Percentiles rank a stretch among this genome's conserved stretches.
These are phyloP conservation scores for Colletotrichum cordylinicola DNA, from an alignment of 2,329 filamentous ascomycete genomes.

Conservation along the genomic window DNA sequence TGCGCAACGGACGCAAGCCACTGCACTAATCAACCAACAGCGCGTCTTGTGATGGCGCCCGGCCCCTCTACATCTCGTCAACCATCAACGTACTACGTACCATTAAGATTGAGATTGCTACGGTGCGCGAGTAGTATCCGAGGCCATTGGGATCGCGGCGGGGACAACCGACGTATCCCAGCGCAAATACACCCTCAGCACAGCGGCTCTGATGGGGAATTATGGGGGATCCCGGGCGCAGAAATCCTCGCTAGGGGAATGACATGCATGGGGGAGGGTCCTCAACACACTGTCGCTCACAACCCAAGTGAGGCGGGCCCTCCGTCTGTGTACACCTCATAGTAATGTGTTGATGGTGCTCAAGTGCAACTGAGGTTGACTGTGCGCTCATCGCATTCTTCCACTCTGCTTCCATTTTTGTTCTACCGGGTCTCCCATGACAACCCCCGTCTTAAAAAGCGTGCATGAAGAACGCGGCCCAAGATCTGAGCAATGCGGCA, in stretches of 20 bases:
- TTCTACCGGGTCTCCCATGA: conserved; percentile 11
- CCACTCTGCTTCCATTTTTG: background rate
- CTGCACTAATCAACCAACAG: background rate
- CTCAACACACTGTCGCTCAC: background rate
- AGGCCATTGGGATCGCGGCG: background rate
- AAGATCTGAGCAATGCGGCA: conserved; percentile 3
- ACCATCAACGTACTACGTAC: background rate
- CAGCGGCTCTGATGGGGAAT: background rate
- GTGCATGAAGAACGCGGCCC: background rate
- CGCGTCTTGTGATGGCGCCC: conserved; percentile 11
- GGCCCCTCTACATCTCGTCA: background rate
- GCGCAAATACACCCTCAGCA: background rate
- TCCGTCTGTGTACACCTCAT: too few species aligned
- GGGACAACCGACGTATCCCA: conserved; percentile 9
- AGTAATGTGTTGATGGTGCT: background rate
- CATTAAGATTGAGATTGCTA: background rate
- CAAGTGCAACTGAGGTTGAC: background rate
- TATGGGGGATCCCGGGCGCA: conserved; percentile 6
- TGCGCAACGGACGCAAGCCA: background rate
- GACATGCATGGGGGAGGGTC: background rate
- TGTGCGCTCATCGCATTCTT: conserved; percentile 7
- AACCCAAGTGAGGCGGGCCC: background rate
- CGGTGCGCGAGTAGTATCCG: background rate
- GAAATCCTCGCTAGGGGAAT: background rate
- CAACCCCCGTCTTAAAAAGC: background rate